Conservation (phyloP, 768 basidiomycete species). For the Boletellus ananiceps region DNA sequence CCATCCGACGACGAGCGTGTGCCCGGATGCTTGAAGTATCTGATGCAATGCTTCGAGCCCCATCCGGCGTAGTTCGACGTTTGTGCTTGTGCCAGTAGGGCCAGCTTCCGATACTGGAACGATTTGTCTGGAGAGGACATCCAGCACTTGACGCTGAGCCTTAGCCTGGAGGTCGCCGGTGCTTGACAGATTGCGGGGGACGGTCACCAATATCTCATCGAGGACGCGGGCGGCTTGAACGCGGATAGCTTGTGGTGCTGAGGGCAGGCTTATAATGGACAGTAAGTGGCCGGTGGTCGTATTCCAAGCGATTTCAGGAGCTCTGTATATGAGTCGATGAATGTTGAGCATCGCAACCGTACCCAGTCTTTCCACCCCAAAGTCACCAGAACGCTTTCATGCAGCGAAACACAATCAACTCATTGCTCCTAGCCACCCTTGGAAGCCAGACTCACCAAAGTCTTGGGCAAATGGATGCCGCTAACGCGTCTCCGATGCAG, state of each 20-base stretch:
- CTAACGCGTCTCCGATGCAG: conserved; percentile 72
- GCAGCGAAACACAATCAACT: neutral
- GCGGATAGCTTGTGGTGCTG: conserved; percentile 73
- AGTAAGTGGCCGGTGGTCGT: conserved; percentile 77
- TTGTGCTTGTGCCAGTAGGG: conserved; percentile 41
- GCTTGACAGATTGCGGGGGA: conserved; percentile 65
- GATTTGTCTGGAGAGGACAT: conserved; percentile 79
- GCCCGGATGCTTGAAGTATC: conserved; percentile 87
- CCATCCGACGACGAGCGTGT: conserved; percentile 92
- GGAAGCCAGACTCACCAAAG: conserved; percentile 49
- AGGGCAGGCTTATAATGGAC: conserved; percentile 62
- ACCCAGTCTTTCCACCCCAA: conserved; percentile 86
- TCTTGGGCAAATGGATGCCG: conserved; percentile 80
- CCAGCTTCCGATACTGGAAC: conserved; percentile 39
- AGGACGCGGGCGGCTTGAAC: conserved; percentile 86
- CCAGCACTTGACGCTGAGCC: conserved; percentile 80
- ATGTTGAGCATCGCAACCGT: conserved; percentile 79
- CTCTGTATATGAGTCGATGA: conserved; percentile 79
- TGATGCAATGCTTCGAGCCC: conserved; percentile 86
- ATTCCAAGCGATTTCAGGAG: conserved; percentile 82
- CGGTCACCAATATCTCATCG: conserved; percentile 75
- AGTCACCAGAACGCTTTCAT: conserved; percentile 82
- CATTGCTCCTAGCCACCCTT: neutral
- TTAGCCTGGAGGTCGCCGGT: conserved; percentile 59
- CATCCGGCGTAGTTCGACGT: conserved; percentile 79